Base-by-base conservation (phyloP, 2,329 filamentous ascomycete genomes). In the Clarireedia homoeocarpa region DNA sequence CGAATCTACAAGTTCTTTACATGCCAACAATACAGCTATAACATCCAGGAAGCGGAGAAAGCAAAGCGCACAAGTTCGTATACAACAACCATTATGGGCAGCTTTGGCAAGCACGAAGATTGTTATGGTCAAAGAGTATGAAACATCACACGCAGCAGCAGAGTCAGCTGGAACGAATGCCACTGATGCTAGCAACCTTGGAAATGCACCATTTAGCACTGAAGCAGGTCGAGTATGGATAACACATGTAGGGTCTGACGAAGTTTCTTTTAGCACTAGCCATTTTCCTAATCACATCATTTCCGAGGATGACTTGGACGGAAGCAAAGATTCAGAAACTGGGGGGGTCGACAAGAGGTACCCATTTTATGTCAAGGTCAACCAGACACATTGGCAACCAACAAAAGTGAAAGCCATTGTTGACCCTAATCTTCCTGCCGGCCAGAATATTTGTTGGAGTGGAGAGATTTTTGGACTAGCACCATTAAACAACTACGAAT, bases 21-120 rank as follows among this genome's bases (percentile, higher is more conserved):
- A 61, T 14, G 51, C 59, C 12, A 62, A 52, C 24, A 61, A 59
- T 45, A 51, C 51, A 71, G 69, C 81, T 74, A 75, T 83, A 68
- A 74, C 72, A 62, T 82, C 80, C 61, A 95, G 94, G 73, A 94
- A 90, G 75, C 87, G 89, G 74, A 84, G 88, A 73, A 92, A 94
- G 74, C 90, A 95, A 73, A 92, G 89, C 68, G 91, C 90, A 57
- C 89, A 94, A 71, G 90, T 95, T 63, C 81, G 91, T 71, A 89
- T 90, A 70, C 85, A 90, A 68, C 91, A 96, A 73, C 91, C 91
- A 49, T 82, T 96, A 62, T 96, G 91, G 91, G 90, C 91, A 61
- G 91, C 91, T 48, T 81, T 96, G 65, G 91, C 91, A 51, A 96
- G 90, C 74, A 96, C 91, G 68, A 96, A 96, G 78, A 91, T 96